phyloP scores from a whole-genome alignment of 2,329 filamentous ascomycete species.

The Pyricularia grisea region DNA sequence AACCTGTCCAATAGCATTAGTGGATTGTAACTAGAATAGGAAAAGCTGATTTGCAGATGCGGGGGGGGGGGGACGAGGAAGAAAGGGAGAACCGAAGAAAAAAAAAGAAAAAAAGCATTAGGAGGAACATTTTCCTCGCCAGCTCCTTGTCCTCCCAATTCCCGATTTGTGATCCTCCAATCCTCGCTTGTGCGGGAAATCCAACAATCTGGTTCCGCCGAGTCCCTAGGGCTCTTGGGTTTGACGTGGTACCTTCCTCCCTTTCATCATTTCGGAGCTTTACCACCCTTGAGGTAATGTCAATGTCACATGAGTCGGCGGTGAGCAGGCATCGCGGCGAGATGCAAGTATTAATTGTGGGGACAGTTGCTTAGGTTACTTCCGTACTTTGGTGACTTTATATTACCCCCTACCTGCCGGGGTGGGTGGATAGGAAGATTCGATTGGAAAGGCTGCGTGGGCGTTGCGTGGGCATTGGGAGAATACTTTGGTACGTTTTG shows the following conservation, averaged over 20 bases:
- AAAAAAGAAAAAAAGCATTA: background rate
- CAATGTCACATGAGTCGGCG: background rate
- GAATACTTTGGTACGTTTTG: background rate
- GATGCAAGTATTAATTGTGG: background rate
- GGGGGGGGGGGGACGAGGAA: no score
- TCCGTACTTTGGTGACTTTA: background rate
- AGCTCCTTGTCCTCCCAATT: background rate
- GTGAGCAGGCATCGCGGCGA: background rate
- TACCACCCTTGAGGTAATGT: background rate
- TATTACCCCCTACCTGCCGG: background rate
- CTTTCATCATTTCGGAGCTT: background rate
- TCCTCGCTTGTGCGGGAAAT: background rate
- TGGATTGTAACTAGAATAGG: background rate
- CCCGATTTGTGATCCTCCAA: no score
- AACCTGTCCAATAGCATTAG: background rate
- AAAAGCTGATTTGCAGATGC: background rate
- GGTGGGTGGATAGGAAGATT: background rate
- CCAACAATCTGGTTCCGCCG: background rate
- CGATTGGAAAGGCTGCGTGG: background rate
- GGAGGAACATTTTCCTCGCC: background rate
- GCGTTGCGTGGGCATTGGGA: background rate
- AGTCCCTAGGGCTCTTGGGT: background rate
- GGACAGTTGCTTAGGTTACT: background rate
- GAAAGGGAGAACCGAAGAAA: background rate
- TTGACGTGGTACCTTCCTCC: background rate